Evolutionary conservation across 345 rosid species (phyloP).

Genomic region (Lagerstroemia speciosa): DNA sequence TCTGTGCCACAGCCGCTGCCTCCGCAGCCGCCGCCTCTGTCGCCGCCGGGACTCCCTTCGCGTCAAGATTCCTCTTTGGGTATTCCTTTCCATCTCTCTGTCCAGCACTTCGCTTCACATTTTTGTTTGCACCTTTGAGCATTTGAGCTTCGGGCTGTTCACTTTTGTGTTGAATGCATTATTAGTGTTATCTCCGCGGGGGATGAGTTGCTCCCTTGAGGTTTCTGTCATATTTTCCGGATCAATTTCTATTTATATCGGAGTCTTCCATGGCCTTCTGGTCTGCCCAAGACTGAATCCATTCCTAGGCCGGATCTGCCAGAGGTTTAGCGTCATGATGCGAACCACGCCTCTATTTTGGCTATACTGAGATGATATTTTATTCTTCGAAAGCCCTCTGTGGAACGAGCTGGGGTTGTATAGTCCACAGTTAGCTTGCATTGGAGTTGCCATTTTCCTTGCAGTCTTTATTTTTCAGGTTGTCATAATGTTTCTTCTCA

Average conservation of each 20-base stretch:
- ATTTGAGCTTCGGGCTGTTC: not conserved
- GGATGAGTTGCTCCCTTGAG: not conserved
- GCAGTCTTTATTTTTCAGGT: not conserved
- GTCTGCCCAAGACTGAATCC: no score
- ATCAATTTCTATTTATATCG: not conserved
- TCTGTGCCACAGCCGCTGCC: slow-evolving; percentile 49
- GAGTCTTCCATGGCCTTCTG: not conserved
- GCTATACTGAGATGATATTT: not conserved
- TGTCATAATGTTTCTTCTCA: not conserved
- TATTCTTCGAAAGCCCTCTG: not conserved
- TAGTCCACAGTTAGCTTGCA: not conserved
- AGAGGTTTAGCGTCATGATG: not conserved
- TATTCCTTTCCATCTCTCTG: slow-evolving; percentile 16
- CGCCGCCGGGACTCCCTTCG: slow-evolving; percentile 62
- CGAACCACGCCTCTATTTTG: not conserved
- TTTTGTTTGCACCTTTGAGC: not conserved
- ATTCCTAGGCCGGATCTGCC: not conserved
- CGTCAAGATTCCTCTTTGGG: slow-evolving; percentile 76
- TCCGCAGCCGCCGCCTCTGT: slow-evolving; percentile 48
- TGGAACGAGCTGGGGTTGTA: not conserved
- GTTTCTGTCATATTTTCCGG: not conserved
- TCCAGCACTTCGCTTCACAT: not conserved
- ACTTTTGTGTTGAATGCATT: not conserved
- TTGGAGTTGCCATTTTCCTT: not conserved
- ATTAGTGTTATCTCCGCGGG: not conserved